Conservation (phyloP, 164 flowering plant genomes). For the Aristolochia contorta region DNA sequence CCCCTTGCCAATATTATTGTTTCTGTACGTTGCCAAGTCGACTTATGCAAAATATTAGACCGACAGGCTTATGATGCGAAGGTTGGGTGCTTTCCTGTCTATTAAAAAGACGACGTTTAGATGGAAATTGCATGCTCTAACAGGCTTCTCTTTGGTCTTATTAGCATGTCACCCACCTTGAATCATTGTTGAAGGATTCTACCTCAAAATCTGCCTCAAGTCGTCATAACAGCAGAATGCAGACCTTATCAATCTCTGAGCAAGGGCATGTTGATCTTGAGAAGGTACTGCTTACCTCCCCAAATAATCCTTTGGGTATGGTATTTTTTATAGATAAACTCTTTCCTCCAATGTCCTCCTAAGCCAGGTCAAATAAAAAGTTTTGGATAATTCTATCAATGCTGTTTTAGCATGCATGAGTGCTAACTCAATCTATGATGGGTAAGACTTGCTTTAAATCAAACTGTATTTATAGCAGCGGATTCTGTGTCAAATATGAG, state of each 20-base stretch:
- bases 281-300: constrained; percentile 36
- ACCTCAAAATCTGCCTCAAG: constrained; percentile 28
- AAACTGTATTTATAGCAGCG: too few relatives aligned
- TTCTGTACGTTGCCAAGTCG: constrained; percentile 79
- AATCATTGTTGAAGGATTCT: constrained; percentile 52
- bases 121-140: background rate
- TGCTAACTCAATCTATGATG: too few relatives aligned
- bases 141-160: constrained; percentile 1
- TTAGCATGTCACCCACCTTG: constrained; percentile 64
- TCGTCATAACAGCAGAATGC: constrained; percentile 64
- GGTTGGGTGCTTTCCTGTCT: constrained; percentile 29
- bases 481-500: too few relatives aligned
- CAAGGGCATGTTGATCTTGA: constrained; percentile 46
- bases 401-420: too few relatives aligned
- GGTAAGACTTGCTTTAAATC: too few relatives aligned
- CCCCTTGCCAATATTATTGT: constrained; percentile 67
- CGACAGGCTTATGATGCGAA: constrained; percentile 72
- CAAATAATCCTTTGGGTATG: too few relatives aligned
- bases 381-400: too few relatives aligned
- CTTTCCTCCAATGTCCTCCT: too few relatives aligned
- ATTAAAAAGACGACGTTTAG: constrained; percentile 1
- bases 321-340: too few relatives aligned
- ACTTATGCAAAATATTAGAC: constrained; percentile 62
- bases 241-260: constrained; percentile 67
- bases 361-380: too few relatives aligned